Evolutionary conservation across 371 early-diverging fungal species (phyloP).

Genomic region (Caulochytrium protostelioides): DNA sequence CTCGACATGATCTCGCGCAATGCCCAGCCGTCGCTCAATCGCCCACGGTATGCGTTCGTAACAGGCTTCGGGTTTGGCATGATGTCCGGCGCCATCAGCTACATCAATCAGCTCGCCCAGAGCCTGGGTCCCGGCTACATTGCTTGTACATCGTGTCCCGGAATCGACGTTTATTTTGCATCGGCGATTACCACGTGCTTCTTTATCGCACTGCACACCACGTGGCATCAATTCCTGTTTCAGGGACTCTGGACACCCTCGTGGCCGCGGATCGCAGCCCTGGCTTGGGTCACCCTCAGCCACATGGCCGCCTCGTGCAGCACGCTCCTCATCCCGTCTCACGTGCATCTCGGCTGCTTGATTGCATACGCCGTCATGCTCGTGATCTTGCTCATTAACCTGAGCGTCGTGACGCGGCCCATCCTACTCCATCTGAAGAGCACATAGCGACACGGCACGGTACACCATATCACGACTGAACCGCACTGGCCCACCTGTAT

Average conservation of each 20-base stretch:
- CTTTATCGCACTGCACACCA: slow-evolving; percentile 41
- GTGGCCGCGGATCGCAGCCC: slow-evolving; percentile 5
- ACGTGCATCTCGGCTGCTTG: no score
- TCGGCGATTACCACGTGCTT: slow-evolving; percentile 42
- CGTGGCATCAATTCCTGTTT: slow-evolving; percentile 50
- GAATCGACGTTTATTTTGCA: slow-evolving; percentile 29
- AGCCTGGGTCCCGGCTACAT: slow-evolving; percentile 44
- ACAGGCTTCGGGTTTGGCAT: slow-evolving; percentile 47
- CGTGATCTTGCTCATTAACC: no score
- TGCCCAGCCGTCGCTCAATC: slow-evolving; percentile 34
- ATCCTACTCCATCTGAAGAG: no score
- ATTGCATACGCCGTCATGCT: no score
- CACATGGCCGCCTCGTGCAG: no score
- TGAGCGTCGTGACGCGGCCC: no score
- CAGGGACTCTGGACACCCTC: slow-evolving; percentile 24
- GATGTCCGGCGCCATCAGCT: slow-evolving; percentile 41
- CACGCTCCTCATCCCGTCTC: no score
- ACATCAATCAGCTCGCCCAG: slow-evolving; percentile 35
- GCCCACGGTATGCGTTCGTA: slow-evolving; percentile 33
- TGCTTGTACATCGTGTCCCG: slow-evolving; percentile 41
- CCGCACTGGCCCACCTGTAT: no score
- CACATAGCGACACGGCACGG: no score
- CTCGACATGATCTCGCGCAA: slow-evolving; percentile 30
- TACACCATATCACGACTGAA: no score
- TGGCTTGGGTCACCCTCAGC: no score